Conservation (phyloP, 345 rosid genomes). For the Punica granatum region DNA sequence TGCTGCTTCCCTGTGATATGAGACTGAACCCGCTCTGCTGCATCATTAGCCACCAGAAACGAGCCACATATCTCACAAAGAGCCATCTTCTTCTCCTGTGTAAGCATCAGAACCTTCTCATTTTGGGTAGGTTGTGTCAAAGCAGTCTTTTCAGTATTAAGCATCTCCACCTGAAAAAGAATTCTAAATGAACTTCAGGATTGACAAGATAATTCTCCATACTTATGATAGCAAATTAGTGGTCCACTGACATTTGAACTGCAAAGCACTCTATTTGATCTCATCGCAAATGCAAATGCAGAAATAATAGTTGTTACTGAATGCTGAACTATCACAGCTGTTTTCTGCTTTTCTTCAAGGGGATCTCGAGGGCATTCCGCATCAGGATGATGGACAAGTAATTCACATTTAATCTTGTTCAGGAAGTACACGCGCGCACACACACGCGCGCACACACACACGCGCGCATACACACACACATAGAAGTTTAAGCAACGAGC, state of each 20-base stretch:
- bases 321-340: background rate
- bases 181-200: background rate
- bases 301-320: background rate
- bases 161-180: conserved; percentile 66
- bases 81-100: conserved; percentile 97
- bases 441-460: too few species aligned
- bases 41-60: conserved; percentile 94
- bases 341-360: background rate
- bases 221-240: background rate
- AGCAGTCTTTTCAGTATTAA: conserved; percentile 65
- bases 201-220: background rate
- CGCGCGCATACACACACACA: too few species aligned
- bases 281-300: background rate
- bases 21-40: conserved; percentile 93
- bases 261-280: background rate
- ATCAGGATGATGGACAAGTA: background rate
- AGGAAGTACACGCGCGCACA: too few species aligned
- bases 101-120: conserved; percentile 64
- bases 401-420: background rate
- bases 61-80: conserved; percentile 97
- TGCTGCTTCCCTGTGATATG: conserved; percentile 96
- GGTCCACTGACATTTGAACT: background rate
- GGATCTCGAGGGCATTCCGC: background rate
- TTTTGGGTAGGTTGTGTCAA: conserved; percentile 61
- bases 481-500: background rate